Conservation (phyloP, 495 filamentous ascomycete genomes). For the Penicillium turbatum region DNA sequence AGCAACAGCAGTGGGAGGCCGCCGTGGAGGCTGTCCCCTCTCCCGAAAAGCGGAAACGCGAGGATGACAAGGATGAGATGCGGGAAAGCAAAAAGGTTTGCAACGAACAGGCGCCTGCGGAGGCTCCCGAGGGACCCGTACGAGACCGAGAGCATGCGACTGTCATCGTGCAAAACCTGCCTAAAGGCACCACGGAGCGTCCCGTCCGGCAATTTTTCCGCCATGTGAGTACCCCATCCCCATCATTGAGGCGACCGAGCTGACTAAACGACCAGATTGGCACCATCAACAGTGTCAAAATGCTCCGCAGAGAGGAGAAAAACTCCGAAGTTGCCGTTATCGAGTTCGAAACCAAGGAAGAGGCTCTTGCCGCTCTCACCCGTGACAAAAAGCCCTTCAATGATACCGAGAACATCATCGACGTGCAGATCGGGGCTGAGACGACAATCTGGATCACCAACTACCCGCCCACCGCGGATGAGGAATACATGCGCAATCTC, state of each 20-base stretch:
- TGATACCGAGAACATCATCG: constrained; percentile 53
- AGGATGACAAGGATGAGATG: constrained; percentile 40
- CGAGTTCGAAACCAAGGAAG: constrained; percentile 78
- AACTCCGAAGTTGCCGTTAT: constrained; percentile 67
- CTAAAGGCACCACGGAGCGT: constrained; percentile 60
- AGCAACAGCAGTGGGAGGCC: constrained; percentile 23
- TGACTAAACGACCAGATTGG: constrained; percentile 53
- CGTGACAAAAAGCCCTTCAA: constrained; percentile 72
- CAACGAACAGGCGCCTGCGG: constrained; percentile 29
- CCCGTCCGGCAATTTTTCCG: constrained; percentile 84
- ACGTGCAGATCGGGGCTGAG: constrained; percentile 65
- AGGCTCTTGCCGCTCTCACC: constrained; percentile 73
- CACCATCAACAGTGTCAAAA: constrained; percentile 68
- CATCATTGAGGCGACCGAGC: constrained; percentile 2
- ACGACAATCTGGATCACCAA: constrained; percentile 88
- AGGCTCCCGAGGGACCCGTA: constrained; percentile 44
- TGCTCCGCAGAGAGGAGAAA: constrained; percentile 53
- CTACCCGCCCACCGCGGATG: constrained; percentile 81
- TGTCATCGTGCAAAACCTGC: constrained; percentile 73
- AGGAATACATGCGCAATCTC: constrained; percentile 68
- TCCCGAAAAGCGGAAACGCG: constrained; percentile 66
- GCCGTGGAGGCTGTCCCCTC: constrained; percentile 27
- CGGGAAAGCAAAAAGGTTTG: constrained; percentile 3
- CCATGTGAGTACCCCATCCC: constrained; percentile 48
- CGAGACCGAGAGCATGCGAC: constrained; percentile 89